Evolutionary conservation across 1,284 basidiomycete genomes (phyloP), one percentile per base, ranked within the genome.

Genomic region (Thelephora terrestris): DNA sequence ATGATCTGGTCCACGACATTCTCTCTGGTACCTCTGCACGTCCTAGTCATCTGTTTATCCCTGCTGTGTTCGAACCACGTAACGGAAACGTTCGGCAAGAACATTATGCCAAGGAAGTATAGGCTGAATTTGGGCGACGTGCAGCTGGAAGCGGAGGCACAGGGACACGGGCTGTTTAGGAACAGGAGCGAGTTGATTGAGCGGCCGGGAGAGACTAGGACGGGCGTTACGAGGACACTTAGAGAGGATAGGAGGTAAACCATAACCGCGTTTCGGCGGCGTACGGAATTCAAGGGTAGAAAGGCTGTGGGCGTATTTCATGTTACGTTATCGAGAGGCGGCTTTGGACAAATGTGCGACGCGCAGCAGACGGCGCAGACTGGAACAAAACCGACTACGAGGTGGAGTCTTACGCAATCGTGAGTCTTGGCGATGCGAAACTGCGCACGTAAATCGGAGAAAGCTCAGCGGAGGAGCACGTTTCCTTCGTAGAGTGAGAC

Each of bases 41-140:
- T 88, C 49, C 50, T 72, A 32, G 81, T 83, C 63, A 80, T 88
- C 52, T 54, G 81, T 45, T 68, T 77, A 1, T 73, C 77, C 12
- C 62, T 89, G 44, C 64, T 89, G 21, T 87, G 83, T 58, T 73
- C 79, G 40, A 87, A 88, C 63, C 84, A 88, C 56, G 74, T 89
- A 47, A 87, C 80, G 50, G 65, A 70, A 49, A 75, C 59, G 48
- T 78, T 88, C 61, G 85, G 85, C 47, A 85, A 84, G 64, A 82
- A 85, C 2, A 68, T 88, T 45, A 83, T 73, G 46, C 86, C 85
- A 10, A 72, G 71, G 63, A 64, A 69, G 55, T 88, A 88, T 66
- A 67, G 85, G 44, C 66, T 88, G 52, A 55, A 50, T 36, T 58
- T 52, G 7, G 61, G 54, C 23, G 61, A 64, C 52, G 59, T 64